Evolutionary conservation across 768 basidiomycete species (phyloP).

Genomic region (Tylopilus intermedius): DNA sequence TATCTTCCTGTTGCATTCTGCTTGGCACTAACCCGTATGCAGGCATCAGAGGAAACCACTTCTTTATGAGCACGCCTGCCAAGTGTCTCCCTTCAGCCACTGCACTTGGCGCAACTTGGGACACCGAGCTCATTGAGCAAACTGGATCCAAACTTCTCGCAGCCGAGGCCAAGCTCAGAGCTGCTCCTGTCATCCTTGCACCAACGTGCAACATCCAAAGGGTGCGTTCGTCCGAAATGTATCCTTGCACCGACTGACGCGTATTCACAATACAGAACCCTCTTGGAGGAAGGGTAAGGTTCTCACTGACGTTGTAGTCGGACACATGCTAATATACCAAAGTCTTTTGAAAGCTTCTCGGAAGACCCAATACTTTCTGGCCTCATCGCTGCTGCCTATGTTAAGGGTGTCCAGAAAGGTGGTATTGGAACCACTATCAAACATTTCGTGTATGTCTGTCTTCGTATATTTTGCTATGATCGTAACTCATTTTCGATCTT

Average conservation of each 20-base stretch:
- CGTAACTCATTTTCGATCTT: neutral
- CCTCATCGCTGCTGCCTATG: slow-evolving; percentile 61
- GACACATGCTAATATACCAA: slow-evolving; percentile 9
- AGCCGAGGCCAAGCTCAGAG: slow-evolving; percentile 63
- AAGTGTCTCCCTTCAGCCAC: slow-evolving; percentile 75
- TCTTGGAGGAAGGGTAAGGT: slow-evolving; percentile 59
- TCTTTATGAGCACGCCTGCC: slow-evolving; percentile 77
- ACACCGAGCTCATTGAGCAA: slow-evolving; percentile 56
- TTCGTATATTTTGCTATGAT: neutral
- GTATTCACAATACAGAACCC: slow-evolving; percentile 43
- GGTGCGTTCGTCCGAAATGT: slow-evolving; percentile 31
- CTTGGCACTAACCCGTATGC: neutral
- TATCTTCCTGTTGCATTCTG: slow-evolving; percentile 1
- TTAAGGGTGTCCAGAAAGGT: slow-evolving; percentile 72
- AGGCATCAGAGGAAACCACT: slow-evolving; percentile 66
- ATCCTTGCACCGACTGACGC: neutral
- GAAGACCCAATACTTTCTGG: slow-evolving; percentile 77
- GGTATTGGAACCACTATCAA: slow-evolving; percentile 77
- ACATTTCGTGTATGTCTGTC: slow-evolving; percentile 61
- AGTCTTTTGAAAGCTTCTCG: slow-evolving; percentile 77
- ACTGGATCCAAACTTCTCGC: slow-evolving; percentile 65
- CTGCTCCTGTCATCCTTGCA: slow-evolving; percentile 66
- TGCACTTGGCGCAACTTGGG: slow-evolving; percentile 72
- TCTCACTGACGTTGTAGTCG: neutral
- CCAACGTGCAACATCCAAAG: slow-evolving; percentile 86